Base-by-base conservation (phyloP, 768 basidiomycete species). In the Trametes meyenii region DNA sequence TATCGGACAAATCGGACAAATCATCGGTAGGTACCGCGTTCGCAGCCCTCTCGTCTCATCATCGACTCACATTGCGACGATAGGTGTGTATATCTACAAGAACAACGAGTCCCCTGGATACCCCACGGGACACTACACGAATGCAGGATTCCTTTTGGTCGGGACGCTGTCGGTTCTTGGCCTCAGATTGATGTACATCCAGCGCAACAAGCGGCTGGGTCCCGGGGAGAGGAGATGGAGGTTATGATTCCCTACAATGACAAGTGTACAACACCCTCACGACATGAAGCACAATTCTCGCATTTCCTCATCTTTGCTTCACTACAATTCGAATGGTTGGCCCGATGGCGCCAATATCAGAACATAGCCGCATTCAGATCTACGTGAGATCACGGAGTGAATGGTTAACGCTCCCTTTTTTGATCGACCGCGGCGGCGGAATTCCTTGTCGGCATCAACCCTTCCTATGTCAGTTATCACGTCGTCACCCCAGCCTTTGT, bases 1-100 rank as follows among this genome's bases (percentile, higher is more conserved):
- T 21, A 70, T 74, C 36, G 76, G 75, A 3, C 73, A 73, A n/a
- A 50, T 73, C 5, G 76, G 76, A 5, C 76, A 77, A 63, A 76
- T 77, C 65, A 70, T 76, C 21, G 69, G 71, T 65, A 57, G 24
- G 64, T 10, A 8, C 52, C 21, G 35, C 23, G 16, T 42, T 45
- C 19, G 29, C 46, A 50, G 16, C 44, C 16, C 36, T 17, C 16
- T 17, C 26, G 4, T 14, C 7, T 26, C 26, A 23, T 48, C 0
- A 3, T 3, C 50, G 24, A n/a, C 45, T 50, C 26, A 55, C 16
- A 1, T 23, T 29, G 19, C n/a, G 2, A 33, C 26, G 8, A 3
- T 44, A 66, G 71, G 71, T 11, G 66, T 72, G 12, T 73, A 69
- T 29, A 71, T 72, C 2, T 74, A 69, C 64, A 71, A 70, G 61